Evolutionary conservation across 371 early-diverging fungal species (phyloP).

Genomic region (Nematocida sp.): DNA sequence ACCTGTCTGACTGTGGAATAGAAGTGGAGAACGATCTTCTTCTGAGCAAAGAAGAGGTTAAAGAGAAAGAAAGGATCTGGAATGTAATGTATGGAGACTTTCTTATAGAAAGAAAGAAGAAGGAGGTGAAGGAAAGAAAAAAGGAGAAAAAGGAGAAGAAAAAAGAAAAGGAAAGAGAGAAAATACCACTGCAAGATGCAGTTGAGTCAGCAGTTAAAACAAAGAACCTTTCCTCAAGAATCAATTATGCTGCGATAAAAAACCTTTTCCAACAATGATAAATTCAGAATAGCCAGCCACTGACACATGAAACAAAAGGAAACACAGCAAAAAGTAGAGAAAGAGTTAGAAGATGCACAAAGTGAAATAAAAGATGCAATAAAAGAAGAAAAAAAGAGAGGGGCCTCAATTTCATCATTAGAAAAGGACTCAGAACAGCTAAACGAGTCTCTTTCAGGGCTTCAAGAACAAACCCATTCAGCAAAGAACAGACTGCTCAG

Average conservation of each 20-base stretch:
- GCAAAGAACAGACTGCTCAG: conserved; percentile 63
- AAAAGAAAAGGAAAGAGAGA: conserved; percentile 58
- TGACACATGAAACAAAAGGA: not conserved
- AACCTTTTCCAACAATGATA: conserved; percentile 64
- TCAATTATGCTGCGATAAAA: conserved; percentile 69
- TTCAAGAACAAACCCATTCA: conserved; percentile 54
- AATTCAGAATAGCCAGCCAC: not conserved
- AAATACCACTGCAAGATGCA: conserved; percentile 66
- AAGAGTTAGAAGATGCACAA: conserved; percentile 66
- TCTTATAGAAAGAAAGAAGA: conserved; percentile 62
- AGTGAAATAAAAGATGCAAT: conserved; percentile 65
- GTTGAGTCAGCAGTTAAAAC: conserved; percentile 61
- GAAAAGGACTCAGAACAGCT: conserved; percentile 54
- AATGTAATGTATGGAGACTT: conserved; percentile 70
- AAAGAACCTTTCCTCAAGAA: conserved; percentile 66
- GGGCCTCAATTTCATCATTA: conserved; percentile 57
- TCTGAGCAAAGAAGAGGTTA: conserved; percentile 62
- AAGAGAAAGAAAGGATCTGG: conserved; percentile 66
- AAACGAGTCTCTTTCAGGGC: conserved; percentile 53
- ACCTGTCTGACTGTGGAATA: conserved; percentile 40
- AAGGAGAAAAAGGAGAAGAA: conserved; percentile 48
- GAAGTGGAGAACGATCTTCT: conserved; percentile 53
- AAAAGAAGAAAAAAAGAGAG: conserved; percentile 63
- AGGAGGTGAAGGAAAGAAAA: conserved; percentile 30
- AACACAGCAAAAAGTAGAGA: conserved; percentile 66